A percentile compares a stretch with the other conserved stretches of the same genome.
Evolutionary conservation across 2,329 filamentous ascomycete species (phyloP).

Genomic region (Diaporthe citriasiana): DNA sequence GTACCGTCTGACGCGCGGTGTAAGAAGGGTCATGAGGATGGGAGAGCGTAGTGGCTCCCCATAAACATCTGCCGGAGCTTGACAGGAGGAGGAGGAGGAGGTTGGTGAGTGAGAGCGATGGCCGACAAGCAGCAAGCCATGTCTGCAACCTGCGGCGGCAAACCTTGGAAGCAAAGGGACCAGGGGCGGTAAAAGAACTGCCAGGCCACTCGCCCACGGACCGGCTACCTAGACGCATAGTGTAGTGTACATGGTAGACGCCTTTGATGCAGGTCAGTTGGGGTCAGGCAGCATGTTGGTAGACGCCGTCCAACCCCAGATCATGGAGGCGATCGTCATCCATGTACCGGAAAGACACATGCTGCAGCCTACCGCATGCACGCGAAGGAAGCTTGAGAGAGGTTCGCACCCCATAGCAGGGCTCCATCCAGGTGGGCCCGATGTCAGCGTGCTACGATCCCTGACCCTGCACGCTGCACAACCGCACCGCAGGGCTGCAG

Average conservation of each 20-base stretch:
- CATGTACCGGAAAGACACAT: constrained; percentile 29
- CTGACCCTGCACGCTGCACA: constrained; percentile 4
- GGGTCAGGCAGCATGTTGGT: constrained; percentile 24
- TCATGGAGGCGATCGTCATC: constrained; percentile 20
- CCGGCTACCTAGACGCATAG: background rate
- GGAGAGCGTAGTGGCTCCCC: background rate
- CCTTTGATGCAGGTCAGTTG: constrained; percentile 21
- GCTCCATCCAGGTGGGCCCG: constrained; percentile 18
- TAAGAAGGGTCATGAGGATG: constrained; percentile 27
- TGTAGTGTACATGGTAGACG: constrained; percentile 16
- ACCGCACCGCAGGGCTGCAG: constrained; percentile 25
- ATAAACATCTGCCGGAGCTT: constrained; percentile 8
- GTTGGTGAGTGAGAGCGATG: background rate
- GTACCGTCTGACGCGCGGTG: constrained; percentile 33
- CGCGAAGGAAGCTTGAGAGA: constrained; percentile 31
- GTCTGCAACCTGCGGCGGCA: constrained; percentile 13
- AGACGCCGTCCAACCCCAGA: constrained; percentile 25
- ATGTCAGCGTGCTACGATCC: constrained; percentile 14
- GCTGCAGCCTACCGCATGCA: constrained; percentile 29
- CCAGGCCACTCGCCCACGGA: background rate
- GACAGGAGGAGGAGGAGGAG: background rate
- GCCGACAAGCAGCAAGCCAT: constrained; percentile 14
- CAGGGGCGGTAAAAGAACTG: background rate
- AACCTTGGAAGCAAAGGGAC: background rate
- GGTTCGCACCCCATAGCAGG: constrained; percentile 13